Percentiles rank a stretch among this genome's conserved stretches.
Conservation (phyloP, 1,284 basidiomycete species). For the Fomitiporia mediterranea region DNA sequence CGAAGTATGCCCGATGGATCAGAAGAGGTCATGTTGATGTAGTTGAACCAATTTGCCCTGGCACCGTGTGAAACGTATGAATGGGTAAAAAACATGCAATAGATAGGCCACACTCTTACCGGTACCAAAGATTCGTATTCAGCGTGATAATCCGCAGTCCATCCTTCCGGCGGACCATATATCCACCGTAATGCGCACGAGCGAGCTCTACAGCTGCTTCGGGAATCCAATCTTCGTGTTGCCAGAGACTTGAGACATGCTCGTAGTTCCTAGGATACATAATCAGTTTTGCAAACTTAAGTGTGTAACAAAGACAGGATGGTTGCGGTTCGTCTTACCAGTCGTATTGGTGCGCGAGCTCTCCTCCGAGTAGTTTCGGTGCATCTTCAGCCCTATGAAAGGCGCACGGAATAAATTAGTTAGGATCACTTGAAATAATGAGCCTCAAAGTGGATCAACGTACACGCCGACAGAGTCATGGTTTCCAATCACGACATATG, state of each 20-base stretch:
- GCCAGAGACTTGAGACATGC: slow-evolving; percentile 64
- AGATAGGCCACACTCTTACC: neutral
- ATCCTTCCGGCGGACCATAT: slow-evolving; percentile 62
- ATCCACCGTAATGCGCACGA: slow-evolving; percentile 68
- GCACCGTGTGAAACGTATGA: too few species aligned
- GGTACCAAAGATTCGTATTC: slow-evolving; percentile 69
- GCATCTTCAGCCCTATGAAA: slow-evolving; percentile 58
- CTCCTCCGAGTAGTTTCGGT: slow-evolving; percentile 49
- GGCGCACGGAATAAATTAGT: neutral
- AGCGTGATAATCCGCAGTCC: slow-evolving; percentile 71
- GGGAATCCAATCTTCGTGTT: slow-evolving; percentile 68
- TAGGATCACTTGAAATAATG: slow-evolving; percentile 17
- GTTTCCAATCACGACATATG: slow-evolving; percentile 73
- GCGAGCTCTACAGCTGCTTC: slow-evolving; percentile 53
- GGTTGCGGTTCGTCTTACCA: slow-evolving; percentile 39
- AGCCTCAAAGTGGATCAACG: neutral
- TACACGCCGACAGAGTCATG: slow-evolving; percentile 69
- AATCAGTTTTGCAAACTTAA: neutral
- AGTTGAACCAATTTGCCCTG: slow-evolving; percentile 70
- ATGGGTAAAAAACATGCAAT: too few species aligned
- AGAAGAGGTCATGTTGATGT: slow-evolving; percentile 67
- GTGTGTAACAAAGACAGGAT: neutral
- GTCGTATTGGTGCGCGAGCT: slow-evolving; percentile 54
- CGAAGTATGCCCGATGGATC: slow-evolving; percentile 74
- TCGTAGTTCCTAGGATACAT: slow-evolving; percentile 59